phyloP scores from a whole-genome alignment of 2,329 filamentous ascomycete genomes.

The Cephalotrichum gorgonifer region DNA sequence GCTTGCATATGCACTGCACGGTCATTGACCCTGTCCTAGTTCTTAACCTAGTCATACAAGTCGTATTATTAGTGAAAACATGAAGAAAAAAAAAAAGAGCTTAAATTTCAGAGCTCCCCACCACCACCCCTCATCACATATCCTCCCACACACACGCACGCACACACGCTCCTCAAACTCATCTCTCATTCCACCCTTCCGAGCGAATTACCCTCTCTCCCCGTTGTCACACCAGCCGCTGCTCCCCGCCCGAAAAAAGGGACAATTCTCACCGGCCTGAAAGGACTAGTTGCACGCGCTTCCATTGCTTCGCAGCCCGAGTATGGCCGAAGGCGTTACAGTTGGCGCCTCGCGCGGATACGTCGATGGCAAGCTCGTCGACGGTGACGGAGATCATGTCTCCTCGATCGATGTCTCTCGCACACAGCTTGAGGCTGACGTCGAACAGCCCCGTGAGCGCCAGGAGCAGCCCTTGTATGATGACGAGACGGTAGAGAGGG shows the following conservation, averaged over 20 bases:
- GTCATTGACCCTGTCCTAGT: no score
- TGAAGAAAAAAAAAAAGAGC: not conserved
- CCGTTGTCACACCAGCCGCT: not conserved
- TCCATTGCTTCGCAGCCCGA: slow-evolving; percentile 40
- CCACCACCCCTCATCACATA: not conserved
- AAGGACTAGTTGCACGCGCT: slow-evolving; percentile 28
- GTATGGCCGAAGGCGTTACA: slow-evolving; percentile 30
- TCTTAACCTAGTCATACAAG: no score
- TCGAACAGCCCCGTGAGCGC: not conserved
- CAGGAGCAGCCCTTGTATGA: slow-evolving; percentile 28
- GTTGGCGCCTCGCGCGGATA: slow-evolving; percentile 18
- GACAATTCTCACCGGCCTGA: not conserved
- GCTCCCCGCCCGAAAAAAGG: not conserved
- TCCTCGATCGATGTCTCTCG: not conserved
- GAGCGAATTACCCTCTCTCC: not conserved
- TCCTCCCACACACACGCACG: no score
- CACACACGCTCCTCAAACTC: not conserved
- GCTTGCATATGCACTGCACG: no score
- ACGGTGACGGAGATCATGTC: not conserved
- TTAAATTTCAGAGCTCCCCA: not conserved
- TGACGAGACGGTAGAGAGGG: slow-evolving; percentile 39
- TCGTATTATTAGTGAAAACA: no score
- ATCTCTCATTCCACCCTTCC: not conserved
- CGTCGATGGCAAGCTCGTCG: slow-evolving; percentile 19
- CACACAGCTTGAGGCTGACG: not conserved